Base-by-base conservation (phyloP, 2,329 filamentous ascomycete genomes). In the Diaporthe sp. region DNA sequence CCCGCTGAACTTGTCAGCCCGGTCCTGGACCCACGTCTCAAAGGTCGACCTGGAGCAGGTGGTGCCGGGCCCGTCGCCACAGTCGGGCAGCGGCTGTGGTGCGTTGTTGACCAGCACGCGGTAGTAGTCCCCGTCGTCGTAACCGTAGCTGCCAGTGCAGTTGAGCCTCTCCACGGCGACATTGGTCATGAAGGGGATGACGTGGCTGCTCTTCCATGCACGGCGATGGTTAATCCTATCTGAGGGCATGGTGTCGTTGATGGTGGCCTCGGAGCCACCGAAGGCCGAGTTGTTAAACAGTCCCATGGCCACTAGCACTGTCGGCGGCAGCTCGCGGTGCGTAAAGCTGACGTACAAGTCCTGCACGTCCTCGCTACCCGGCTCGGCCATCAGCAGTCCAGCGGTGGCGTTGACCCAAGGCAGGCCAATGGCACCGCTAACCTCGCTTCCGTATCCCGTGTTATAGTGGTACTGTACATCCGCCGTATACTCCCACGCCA, bases 261-360 rank as follows among this genome's bases (percentile, higher is more conserved):
- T 83, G 19, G 79, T 75, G 19, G 87, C 81, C 72, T 87, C 86
- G 0, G 85, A 83, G 13, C 87, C 88, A 3, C 87, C 84, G 75
- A 88, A 88, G 0, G 85, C 87, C 4, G 90, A 91, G 81, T 93
- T 93, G 84, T 93, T 93, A 85, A 93, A 94, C 6, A 94, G 84
- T 0, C 92, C 92, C 81, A 94, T 86, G 0, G 92, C 91, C 1
- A 93, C 92, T 1, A 91, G 83, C 1, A 93, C 90, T 74, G 90
- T 91, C 1, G 92, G 92, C 1, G 92, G 92, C 3, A 94, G 83
- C 80, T 94, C 92, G 27, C 92, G 89, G 80, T 94, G 92, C 0
- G 92, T 93, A 83, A 94, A 94, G 70, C 90, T 91, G 53, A 93
- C 85, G 78, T 91, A 92, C 10, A 94, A 84, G 72, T 93, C 90